Base-by-base conservation (phyloP, 495 filamentous ascomycete genomes). In the Pyrenula massariospora region DNA sequence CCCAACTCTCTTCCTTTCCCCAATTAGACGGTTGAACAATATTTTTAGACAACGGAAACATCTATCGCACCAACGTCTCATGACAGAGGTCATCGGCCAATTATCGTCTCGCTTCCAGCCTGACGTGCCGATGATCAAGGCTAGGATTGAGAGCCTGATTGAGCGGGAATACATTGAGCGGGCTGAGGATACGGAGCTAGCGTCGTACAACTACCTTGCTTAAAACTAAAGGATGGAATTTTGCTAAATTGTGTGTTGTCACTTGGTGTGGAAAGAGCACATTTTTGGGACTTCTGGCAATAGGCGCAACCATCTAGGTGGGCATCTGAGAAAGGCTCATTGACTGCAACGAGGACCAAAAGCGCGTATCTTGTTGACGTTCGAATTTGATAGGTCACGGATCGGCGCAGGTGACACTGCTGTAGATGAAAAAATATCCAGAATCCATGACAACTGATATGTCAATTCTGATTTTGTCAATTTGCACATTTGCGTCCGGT, bases 131-230 rank as follows among this genome's bases (percentile, higher is more conserved):
- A 88, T 97, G 78, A 85, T 97, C 71, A 99, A 99, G 75, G 84
- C 82, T 65, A 82, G 87, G n/a, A 89, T 99, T 57, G 93, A 99
- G 67, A 87, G 86, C 62, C 69, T 99, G 60, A 93, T 99, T 54
- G 84, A 87, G 59, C 79, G 91, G 50, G 93, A 99, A 65, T 99
- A 96, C 63, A 71, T 99, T n/a, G 92, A 95, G 68, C 83, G 93
- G 23, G 73, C 92, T 0, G 86, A 90, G 20, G 81, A 84, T 25
- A 73, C 70, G 2, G 80, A 85, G 12, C 71, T 77, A 3, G 77
- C 89, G 1, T 81, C 84, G 0, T 95, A 95, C 63, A 77, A 79
- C 31, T 96, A 96, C 66, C 66, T 96, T 55, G 91, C 84, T 23
- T 87, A 62, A 63, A 22, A 42, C 8, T 15, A 5, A 8, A 15